These are phyloP conservation scores for Naganishia randhawae DNA, from an alignment of 768 basidiomycete genomes.

Conservation along the genomic window DNA sequence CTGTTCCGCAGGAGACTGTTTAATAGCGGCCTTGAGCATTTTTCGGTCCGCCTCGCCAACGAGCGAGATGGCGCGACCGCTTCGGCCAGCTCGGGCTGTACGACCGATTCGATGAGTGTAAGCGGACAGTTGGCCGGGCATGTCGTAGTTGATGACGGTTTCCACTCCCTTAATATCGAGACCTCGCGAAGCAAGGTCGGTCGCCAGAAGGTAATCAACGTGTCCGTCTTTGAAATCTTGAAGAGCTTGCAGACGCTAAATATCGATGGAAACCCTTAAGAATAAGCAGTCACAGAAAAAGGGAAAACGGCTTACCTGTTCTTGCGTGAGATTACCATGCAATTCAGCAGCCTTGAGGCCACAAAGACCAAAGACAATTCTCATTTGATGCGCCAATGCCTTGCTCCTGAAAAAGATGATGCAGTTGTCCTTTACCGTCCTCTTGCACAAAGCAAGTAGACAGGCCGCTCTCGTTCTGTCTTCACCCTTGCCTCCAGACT, in stretches of 20 bases:
- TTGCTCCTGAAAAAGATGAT: slow-evolving; percentile 96
- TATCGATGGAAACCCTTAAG: background rate
- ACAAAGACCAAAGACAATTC: slow-evolving; percentile 76
- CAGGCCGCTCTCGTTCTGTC: slow-evolving; percentile 49
- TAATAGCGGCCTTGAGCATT: slow-evolving; percentile 92
- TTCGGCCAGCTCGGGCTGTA: slow-evolving; percentile 89
- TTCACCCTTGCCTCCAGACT: slow-evolving; percentile 46
- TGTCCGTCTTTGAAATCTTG: slow-evolving; percentile 79
- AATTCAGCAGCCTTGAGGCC: slow-evolving; percentile 80
- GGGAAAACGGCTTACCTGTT: slow-evolving; percentile 62
- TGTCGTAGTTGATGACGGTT: slow-evolving; percentile 97
- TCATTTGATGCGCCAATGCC: slow-evolving; percentile 94
- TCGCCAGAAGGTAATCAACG: slow-evolving; percentile 92
- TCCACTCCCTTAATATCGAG: slow-evolving; percentile 97
- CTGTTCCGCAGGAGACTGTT: slow-evolving; percentile 71
- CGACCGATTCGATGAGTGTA: slow-evolving; percentile 96
- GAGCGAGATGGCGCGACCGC: slow-evolving; percentile 88
- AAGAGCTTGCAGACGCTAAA: slow-evolving; percentile 76
- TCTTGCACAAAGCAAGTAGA: slow-evolving; percentile 68
- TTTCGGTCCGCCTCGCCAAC: slow-evolving; percentile 95
- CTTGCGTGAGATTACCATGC: slow-evolving; percentile 92
- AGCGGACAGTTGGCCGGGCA: slow-evolving; percentile 87
- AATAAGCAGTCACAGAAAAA: slow-evolving; percentile 21
- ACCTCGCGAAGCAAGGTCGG: slow-evolving; percentile 90
- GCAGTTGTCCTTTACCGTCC: slow-evolving; percentile 75